A percentile compares a stretch with the other conserved stretches of the same genome.
These are phyloP conservation scores for Halenospora varia DNA, from an alignment of 495 filamentous ascomycete genomes.

Conservation along the genomic window DNA sequence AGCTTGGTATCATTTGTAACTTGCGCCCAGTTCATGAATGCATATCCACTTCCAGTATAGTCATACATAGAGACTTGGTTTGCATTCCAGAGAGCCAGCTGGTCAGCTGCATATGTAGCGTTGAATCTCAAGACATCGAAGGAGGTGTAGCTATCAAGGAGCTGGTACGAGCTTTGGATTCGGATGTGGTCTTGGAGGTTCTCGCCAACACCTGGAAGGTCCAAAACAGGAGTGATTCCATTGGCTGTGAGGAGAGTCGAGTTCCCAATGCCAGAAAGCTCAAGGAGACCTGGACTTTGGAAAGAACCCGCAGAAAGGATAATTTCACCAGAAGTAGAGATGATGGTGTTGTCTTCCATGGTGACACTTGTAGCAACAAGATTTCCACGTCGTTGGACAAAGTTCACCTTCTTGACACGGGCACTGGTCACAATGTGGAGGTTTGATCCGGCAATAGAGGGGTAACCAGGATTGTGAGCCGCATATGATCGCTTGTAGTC, in stretches of 20 bases:
- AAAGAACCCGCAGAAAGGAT: constrained; percentile 16
- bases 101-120: constrained; percentile 18
- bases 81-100: constrained; percentile 19
- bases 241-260: constrained; percentile 34
- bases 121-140: constrained; percentile 26
- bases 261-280: constrained; percentile 19
- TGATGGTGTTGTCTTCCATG: constrained; percentile 20
- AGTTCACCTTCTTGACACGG: constrained; percentile 40
- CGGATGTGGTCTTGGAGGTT: constrained; percentile 59
- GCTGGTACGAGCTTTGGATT: constrained; percentile 23
- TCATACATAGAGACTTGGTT: constrained; percentile 25
- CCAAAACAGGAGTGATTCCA: constrained; percentile 50
- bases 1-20: background rate
- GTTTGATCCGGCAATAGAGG: constrained; percentile 33
- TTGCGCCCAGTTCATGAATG: constrained; percentile 17
- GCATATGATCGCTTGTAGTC: constrained; percentile 37
- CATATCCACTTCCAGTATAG: constrained; percentile 23
- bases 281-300: constrained; percentile 16
- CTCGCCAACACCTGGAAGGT: constrained; percentile 55
- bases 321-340: constrained; percentile 17
- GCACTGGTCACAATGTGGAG: constrained; percentile 43
- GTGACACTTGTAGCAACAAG: constrained; percentile 27
- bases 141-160: constrained; percentile 17
- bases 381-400: constrained; percentile 26
- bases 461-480: constrained; percentile 20